phyloP scores from a whole-genome alignment of 1,139 yeast genomes.

The Candida sanyaensis region DNA sequence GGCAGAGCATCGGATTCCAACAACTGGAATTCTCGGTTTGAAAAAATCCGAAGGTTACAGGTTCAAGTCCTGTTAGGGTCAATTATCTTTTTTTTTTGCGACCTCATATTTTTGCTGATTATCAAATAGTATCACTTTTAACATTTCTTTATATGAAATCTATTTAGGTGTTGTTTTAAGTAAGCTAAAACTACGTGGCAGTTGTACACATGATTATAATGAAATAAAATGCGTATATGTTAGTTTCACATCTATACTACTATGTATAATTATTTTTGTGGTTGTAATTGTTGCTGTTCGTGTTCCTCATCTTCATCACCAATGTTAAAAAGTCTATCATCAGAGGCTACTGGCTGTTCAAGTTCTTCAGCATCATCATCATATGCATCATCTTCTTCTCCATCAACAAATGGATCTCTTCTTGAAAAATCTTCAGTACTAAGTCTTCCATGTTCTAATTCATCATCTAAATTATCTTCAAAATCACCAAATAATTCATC shows the following conservation, averaged over 20 bases:
- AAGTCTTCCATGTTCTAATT: slow-evolving; percentile 30
- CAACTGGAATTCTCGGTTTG: slow-evolving; percentile 4
- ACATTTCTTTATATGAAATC: no score
- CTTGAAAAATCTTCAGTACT: slow-evolving; percentile 18
- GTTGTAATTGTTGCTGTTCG: slow-evolving; percentile 2
- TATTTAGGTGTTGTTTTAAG: no score
- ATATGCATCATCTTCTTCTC: slow-evolving; percentile 13
- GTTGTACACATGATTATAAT: background rate
- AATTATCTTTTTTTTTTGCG: slow-evolving; percentile 10
- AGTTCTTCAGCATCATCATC: slow-evolving; percentile 8
- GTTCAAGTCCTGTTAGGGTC: slow-evolving; percentile 36
- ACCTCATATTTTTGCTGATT: background rate
- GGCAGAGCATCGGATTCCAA: slow-evolving; percentile 34
- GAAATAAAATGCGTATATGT: background rate
- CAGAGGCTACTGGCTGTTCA: slow-evolving; percentile 13
- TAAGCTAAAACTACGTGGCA: no score
- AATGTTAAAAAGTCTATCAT: slow-evolving; percentile 39
- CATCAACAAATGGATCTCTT: slow-evolving; percentile 15
- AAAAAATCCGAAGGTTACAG: slow-evolving; percentile 29
- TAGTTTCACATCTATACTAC: background rate
- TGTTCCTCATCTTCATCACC: slow-evolving; percentile 40
- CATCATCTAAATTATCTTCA: slow-evolving; percentile 52
- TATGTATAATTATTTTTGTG: background rate
- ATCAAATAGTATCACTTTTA: no score
- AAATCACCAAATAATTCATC: slow-evolving; percentile 53